Conservation (phyloP, 2,329 filamentous ascomycete species). For the Neophaeococcomyces mojaviensis region DNA sequence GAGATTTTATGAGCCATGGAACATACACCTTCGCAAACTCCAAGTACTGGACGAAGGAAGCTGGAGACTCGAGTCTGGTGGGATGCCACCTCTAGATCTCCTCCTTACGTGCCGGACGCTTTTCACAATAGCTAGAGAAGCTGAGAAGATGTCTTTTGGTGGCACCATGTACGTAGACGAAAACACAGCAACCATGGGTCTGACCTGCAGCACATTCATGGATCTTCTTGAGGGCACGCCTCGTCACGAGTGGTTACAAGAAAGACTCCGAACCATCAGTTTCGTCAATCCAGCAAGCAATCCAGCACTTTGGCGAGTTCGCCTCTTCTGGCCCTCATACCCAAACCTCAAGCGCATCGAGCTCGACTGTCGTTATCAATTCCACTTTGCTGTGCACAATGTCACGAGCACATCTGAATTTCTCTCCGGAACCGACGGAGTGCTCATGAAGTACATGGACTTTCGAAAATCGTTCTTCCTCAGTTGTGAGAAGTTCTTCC, state of each 20-base stretch:
- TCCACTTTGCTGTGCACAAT: constrained; percentile 3
- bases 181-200: background rate
- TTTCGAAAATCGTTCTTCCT: constrained; percentile 2
- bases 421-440: constrained; percentile 1
- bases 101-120: background rate
- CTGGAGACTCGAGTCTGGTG: background rate
- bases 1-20: constrained; percentile 5
- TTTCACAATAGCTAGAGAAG: background rate
- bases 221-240: background rate
- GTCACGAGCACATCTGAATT: background rate
- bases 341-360: constrained; percentile 3
- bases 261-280: background rate
- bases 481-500: constrained; percentile 3
- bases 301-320: constrained; percentile 1
- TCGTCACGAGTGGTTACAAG: background rate
- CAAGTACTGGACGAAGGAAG: background rate
- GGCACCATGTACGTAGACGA: background rate
- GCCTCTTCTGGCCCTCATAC: background rate
- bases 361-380: constrained; percentile 5
- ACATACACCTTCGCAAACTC: background rate
- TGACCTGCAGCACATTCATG: background rate
- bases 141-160: background rate
- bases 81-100: background rate
- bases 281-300: background rate
- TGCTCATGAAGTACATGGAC: constrained; percentile 1